Base-by-base conservation (phyloP, 257 asterid species). In the Plantago major region DNA sequence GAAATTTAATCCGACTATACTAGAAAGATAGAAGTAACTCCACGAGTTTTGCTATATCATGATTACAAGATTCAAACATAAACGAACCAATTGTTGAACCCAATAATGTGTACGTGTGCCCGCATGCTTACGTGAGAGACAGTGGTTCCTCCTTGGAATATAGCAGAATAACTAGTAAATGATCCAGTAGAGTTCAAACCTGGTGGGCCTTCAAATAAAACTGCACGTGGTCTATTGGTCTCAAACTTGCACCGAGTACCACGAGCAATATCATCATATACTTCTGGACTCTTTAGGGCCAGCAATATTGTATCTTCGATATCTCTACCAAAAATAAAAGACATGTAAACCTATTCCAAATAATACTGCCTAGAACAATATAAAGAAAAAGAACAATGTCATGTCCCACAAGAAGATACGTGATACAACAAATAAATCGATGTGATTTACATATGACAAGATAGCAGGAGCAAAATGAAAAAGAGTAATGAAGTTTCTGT, bases 161-260 rank as follows among this genome's bases (percentile, higher is more conserved):
- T 33, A 33, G 40, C 6, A 33, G 7, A 33, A 3, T 33, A 33
- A 33, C 43, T 6, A 42, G 67, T 17, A n/a, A 60, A 49, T 40
- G 52, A 59, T 60, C 42, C 42, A 68, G 60, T 15, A 70, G 71
- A 63, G 55, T 46, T 48, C 79, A 74, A 55, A 92, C 98, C 99
- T 83, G 99, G 96, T 65, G 99, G 99, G 64, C 99, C 99, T 85
- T 93, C 99, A 73, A 89, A 93, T 55, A 93, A 82, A 54, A 93
- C 96, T 16, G 96, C 97, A 58, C 91, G 89, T 33, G 99, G 99
- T 75, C 99, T 78, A 73, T 87, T 93, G n/a, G 95, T 74, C 91
- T 89, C 99, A 68, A 93, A 93, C 78, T 89, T 93, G 54, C 86
- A 70, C 55, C 99, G 83, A 40, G 99, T 93, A 50, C 95, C 97